Evolutionary conservation across 495 filamentous ascomycete species (phyloP).

Genomic region (Massariosphaeria phaeospora): DNA sequence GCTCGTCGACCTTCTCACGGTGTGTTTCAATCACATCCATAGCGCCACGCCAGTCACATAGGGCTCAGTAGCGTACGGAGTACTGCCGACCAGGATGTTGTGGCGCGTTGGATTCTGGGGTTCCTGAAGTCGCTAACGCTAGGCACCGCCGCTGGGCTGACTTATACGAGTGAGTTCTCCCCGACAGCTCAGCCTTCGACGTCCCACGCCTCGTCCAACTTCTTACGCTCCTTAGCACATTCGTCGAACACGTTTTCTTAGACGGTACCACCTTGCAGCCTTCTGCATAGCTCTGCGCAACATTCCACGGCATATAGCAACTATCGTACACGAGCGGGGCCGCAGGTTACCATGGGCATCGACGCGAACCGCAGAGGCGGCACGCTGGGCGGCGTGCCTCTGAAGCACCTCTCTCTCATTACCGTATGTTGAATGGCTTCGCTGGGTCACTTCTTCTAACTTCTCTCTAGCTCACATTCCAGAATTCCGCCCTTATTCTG

Average conservation of each 20-base stretch:
- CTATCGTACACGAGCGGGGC: too few species aligned
- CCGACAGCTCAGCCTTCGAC: not conserved
- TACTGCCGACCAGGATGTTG: too few species aligned
- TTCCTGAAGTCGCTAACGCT: too few species aligned
- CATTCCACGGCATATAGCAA: not conserved
- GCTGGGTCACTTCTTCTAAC: not conserved
- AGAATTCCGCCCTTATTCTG: conserved; percentile 74
- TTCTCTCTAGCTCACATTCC: conserved; percentile 60
- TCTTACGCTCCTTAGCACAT: conserved; percentile 9
- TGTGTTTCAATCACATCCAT: too few species aligned
- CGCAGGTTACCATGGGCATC: conserved; percentile 24
- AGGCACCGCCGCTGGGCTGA: too few species aligned
- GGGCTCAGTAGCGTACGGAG: too few species aligned
- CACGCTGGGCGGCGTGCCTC: conserved; percentile 51
- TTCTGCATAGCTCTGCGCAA: not conserved
- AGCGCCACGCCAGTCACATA: too few species aligned
- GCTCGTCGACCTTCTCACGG: too few species aligned
- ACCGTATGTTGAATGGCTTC: conserved; percentile 52
- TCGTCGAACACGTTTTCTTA: not conserved
- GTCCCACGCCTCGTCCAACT: conserved; percentile 1
- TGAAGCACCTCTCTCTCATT: conserved; percentile 74
- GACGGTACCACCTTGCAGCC: not conserved
- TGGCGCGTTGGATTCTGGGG: too few species aligned
- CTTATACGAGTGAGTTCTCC: not conserved
- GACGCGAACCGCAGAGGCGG: conserved; percentile 25